Conservation (phyloP, 768 basidiomycete species). For the Boletus subparvulus region DNA sequence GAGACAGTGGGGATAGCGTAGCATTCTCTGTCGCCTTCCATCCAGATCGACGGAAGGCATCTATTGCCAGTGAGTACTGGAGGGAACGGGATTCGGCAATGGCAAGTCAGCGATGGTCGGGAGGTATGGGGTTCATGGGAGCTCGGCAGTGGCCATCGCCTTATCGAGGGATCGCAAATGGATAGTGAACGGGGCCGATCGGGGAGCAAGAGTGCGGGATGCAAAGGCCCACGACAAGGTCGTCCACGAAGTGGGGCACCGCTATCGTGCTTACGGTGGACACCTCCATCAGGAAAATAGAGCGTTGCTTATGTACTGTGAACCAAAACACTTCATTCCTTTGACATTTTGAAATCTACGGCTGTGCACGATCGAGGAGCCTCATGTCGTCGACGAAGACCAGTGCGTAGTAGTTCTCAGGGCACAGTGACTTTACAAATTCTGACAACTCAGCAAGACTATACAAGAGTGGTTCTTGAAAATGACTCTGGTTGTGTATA, state of each 20-base stretch:
- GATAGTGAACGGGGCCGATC: neutral
- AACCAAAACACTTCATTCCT: no score
- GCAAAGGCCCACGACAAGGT: neutral
- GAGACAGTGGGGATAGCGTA: neutral
- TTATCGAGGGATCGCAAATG: neutral
- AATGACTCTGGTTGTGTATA: no score
- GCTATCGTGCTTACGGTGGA: neutral
- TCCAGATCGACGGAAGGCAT: neutral
- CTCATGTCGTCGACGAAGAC: no score
- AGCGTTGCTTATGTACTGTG: no score
- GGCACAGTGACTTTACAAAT: no score
- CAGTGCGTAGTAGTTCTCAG: no score
- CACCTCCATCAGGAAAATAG: no score
- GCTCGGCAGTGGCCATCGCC: neutral
- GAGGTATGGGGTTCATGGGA: neutral
- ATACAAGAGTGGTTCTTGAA: no score
- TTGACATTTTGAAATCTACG: no score
- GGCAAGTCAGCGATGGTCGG: neutral
- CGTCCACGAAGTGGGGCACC: neutral
- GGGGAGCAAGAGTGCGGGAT: neutral
- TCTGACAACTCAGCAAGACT: no score
- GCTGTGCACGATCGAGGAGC: no score
- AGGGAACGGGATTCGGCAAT: neutral
- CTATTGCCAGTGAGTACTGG: neutral
- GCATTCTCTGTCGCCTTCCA: neutral